Conservation (phyloP, 805 yeast species). For the Pichia deserticola region DNA sequence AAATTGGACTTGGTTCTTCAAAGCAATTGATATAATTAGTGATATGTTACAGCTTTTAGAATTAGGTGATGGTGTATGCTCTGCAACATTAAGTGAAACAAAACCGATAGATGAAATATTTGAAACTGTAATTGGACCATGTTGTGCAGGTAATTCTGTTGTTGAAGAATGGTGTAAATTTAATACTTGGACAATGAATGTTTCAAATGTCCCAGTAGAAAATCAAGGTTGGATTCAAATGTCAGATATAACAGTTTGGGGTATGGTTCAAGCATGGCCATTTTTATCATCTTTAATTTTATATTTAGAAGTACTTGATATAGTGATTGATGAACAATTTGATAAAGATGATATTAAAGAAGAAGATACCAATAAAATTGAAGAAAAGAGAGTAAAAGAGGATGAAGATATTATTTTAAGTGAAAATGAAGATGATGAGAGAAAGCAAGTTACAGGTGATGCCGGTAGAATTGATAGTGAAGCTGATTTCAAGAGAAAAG, state of each 20-base stretch:
- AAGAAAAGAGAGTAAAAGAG: not conserved
- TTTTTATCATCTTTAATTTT: slow-evolving; percentile 2
- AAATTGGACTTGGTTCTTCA: slow-evolving; percentile 8
- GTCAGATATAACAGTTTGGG: slow-evolving; percentile 6
- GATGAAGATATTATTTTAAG: not conserved
- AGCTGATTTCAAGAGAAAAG: slow-evolving; percentile 3
- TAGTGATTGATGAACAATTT: not conserved
- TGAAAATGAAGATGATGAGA: slow-evolving; percentile 7
- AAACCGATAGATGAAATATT: slow-evolving; percentile 11
- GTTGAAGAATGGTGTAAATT: slow-evolving; percentile 12
- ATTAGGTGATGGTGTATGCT: slow-evolving; percentile 33
- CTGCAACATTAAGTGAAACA: not conserved
- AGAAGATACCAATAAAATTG: not conserved
- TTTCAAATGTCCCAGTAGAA: slow-evolving; percentile 16
- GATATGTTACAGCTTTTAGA: slow-evolving; percentile 31
- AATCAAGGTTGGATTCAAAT: slow-evolving; percentile 37
- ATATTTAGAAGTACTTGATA: not conserved
- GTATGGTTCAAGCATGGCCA: slow-evolving; percentile 2
- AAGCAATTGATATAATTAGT: slow-evolving; percentile 18
- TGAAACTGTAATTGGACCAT: slow-evolving; percentile 21
- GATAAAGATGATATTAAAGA: not conserved
- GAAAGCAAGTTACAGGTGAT: slow-evolving; percentile 1
- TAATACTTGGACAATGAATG: slow-evolving; percentile 12
- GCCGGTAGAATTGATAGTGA: not conserved
- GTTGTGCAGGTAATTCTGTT: slow-evolving; percentile 10